These are phyloP conservation scores for Scedosporium aurantiacum DNA, from an alignment of 2,329 filamentous ascomycete species.

Conservation along the genomic window DNA sequence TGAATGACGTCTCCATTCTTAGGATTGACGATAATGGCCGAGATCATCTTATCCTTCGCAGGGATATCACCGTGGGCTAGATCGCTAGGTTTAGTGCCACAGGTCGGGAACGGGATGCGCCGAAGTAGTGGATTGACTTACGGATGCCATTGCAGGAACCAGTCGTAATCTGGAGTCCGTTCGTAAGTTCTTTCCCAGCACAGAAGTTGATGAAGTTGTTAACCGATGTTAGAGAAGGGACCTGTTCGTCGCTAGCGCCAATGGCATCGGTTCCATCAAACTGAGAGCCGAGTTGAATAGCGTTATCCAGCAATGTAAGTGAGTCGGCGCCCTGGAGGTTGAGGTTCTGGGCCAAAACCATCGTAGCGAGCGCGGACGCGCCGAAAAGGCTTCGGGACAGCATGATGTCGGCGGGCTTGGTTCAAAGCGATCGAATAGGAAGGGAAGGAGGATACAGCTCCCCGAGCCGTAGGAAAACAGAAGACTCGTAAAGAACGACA, in stretches of 20 bases:
- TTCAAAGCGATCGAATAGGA: conserved; percentile 1
- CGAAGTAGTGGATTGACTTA: conserved; percentile 13
- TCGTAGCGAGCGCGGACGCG: conserved; percentile 16
- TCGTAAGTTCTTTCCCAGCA: conserved; percentile 35
- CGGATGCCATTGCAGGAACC: conserved; percentile 47
- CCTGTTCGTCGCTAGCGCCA: conserved; percentile 15
- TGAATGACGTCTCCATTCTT: conserved; percentile 29
- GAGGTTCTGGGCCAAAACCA: conserved; percentile 14
- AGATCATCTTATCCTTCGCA: conserved; percentile 33
- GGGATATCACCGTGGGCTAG: conserved; percentile 34
- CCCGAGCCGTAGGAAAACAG: conserved; percentile 5
- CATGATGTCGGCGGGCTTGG: conserved; percentile 14
- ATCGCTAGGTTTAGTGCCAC: not conserved
- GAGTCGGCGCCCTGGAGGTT: conserved; percentile 12
- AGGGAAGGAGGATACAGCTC: not conserved
- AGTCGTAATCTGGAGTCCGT: conserved; percentile 35
- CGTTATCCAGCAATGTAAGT: conserved; percentile 15
- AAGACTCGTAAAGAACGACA: conserved; percentile 11
- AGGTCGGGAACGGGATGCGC: no score
- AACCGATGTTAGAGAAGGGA: conserved; percentile 15
- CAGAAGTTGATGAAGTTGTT: conserved; percentile 44
- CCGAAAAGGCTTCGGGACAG: conserved; percentile 16
- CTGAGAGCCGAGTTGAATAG: conserved; percentile 23
- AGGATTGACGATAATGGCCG: conserved; percentile 33
- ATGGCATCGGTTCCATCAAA: conserved; percentile 21